phyloP scores from a whole-genome alignment of 805 yeast genomes.

The Cyberlindnera misumaiensis region DNA sequence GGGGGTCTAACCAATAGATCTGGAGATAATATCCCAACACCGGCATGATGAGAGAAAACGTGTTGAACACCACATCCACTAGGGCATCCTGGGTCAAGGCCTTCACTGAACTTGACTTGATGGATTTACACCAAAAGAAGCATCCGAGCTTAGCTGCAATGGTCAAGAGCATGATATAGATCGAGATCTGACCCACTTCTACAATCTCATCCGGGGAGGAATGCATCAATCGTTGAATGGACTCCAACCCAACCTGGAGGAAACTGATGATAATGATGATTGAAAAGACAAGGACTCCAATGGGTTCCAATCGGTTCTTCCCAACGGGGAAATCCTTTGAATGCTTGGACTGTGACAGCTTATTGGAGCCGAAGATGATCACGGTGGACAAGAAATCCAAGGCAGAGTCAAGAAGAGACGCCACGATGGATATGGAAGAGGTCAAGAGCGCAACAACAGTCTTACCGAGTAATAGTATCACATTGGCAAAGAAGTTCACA shows the following conservation, averaged over 20 bases:
- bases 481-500: constrained; percentile 56
- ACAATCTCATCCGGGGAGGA: constrained; percentile 34
- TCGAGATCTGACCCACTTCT: constrained; percentile 41
- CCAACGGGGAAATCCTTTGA: constrained; percentile 64
- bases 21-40: constrained; percentile 43
- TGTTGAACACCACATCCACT: constrained; percentile 70
- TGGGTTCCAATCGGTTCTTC: constrained; percentile 64
- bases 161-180: constrained; percentile 56
- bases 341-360: constrained; percentile 37
- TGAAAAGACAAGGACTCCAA: constrained; percentile 71
- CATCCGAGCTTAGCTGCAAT: constrained; percentile 53
- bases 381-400: constrained; percentile 70
- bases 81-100: constrained; percentile 80
- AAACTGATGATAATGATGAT: constrained; percentile 66
- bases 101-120: constrained; percentile 60
- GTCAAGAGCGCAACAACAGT: constrained; percentile 54
- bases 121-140: constrained; percentile 55
- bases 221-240: constrained; percentile 42
- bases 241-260: constrained; percentile 62
- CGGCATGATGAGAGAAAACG: constrained; percentile 68
- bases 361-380: constrained; percentile 59
- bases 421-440: constrained; percentile 66
- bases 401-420: constrained; percentile 71
- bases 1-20: constrained; percentile 68
- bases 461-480: constrained; percentile 54